These are phyloP conservation scores for Cavenderia fasciculata DNA, from an alignment of 78 protist genomes.

Conservation along the genomic window DNA sequence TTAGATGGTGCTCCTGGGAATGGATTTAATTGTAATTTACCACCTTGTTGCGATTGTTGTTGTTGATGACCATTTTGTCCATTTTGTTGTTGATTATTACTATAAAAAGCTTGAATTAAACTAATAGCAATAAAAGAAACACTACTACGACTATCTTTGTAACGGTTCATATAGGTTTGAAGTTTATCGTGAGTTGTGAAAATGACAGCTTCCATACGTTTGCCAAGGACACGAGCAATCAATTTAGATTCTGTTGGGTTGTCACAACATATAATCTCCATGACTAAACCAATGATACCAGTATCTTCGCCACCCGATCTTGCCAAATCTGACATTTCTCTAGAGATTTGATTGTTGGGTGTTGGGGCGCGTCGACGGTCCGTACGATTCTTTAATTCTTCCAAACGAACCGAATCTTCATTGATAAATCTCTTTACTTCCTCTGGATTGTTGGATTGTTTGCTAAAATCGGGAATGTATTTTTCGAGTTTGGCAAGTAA, in stretches of 20 bases:
- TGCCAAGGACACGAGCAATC: conserved; percentile 5
- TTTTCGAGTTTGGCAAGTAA: neutral
- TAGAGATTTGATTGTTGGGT: conserved; percentile 23
- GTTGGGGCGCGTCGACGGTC: conserved; percentile 2
- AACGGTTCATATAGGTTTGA: neutral
- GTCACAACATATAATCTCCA: conserved; percentile 33
- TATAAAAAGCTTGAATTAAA: neutral
- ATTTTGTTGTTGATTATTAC: neutral
- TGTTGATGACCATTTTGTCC: neutral
- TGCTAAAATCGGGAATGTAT: neutral
- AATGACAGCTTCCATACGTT: conserved; percentile 26
- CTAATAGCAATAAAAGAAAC: conserved; percentile 14
- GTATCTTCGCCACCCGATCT: neutral
- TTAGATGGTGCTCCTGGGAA: conserved; percentile 29
- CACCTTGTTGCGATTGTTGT: neutral
- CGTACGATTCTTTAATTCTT: neutral
- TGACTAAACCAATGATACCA: conserved; percentile 73
- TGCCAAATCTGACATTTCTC: conserved; percentile 32
- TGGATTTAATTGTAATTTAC: conserved; percentile 1
- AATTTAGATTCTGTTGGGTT: conserved; percentile 1
- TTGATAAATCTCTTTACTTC: neutral
- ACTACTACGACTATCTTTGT: neutral
- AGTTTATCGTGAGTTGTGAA: neutral
- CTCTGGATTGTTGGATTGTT: neutral
- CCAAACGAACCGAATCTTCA: neutral